A percentile compares a stretch with the other conserved stretches of the same genome.
These are phyloP conservation scores for Heterobasidion irregulare DNA, from an alignment of 1,284 basidiomycete species.

Conservation along the genomic window DNA sequence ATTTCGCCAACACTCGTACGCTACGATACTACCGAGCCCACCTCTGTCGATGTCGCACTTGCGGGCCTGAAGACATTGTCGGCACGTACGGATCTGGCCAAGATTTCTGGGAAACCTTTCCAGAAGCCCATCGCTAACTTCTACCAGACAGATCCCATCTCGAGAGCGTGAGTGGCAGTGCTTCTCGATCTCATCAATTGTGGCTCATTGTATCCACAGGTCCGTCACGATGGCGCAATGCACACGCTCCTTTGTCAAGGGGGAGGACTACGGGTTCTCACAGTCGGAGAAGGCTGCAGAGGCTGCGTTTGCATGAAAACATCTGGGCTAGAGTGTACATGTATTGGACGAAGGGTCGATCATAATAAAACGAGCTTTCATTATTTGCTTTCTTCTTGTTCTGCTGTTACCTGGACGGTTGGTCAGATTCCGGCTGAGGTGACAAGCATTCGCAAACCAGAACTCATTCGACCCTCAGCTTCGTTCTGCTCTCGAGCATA, in stretches of 20 bases:
- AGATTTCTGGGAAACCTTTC: slow-evolving; percentile 57
- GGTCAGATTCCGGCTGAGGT: too few relatives aligned
- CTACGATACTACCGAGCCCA: slow-evolving; percentile 81
- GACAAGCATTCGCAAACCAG: too few relatives aligned
- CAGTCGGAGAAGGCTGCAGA: slow-evolving; percentile 27
- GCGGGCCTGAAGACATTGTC: slow-evolving; percentile 63
- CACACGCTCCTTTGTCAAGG: slow-evolving; percentile 67
- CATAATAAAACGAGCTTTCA: background rate
- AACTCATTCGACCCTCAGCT: too few relatives aligned
- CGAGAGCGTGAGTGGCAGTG: slow-evolving; percentile 58
- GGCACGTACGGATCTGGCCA: slow-evolving; percentile 40
- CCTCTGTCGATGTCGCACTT: slow-evolving; percentile 63
- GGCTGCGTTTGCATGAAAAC: slow-evolving; percentile 36
- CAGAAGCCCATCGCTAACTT: slow-evolving; percentile 87
- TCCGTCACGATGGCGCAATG: slow-evolving; percentile 87
- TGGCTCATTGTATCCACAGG: slow-evolving; percentile 26
- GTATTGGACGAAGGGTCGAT: background rate
- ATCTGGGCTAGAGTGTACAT: background rate
- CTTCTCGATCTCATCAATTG: background rate
- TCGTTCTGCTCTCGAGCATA: too few relatives aligned
- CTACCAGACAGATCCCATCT: slow-evolving; percentile 91
- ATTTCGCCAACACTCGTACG: slow-evolving; percentile 88
- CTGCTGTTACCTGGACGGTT: too few relatives aligned
- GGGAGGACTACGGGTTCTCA: slow-evolving; percentile 41
- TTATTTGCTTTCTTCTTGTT: background rate